A percentile compares a stretch with the other conserved stretches of the same genome.
These are phyloP conservation scores for Ceratobasidium sp. DNA, from an alignment of 1,284 basidiomycete species.

Conservation along the genomic window DNA sequence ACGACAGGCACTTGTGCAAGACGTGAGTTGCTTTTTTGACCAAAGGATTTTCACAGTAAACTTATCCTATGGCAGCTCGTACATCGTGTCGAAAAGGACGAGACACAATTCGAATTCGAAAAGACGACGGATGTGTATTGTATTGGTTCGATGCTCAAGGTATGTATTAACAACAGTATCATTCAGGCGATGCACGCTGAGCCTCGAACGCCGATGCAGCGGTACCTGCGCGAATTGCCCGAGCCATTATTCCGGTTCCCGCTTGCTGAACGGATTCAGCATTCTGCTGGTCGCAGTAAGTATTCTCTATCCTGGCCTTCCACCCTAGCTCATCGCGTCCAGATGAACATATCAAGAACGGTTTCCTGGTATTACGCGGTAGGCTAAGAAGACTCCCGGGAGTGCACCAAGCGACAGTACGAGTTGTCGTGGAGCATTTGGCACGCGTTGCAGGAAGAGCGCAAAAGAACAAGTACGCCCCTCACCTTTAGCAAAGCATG, in stretches of 20 bases:
- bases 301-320: background rate
- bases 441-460: constrained; percentile 76
- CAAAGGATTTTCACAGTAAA: constrained; percentile 35
- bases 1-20: constrained; percentile 85
- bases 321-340: constrained; percentile 46
- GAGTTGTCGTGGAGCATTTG: constrained; percentile 89
- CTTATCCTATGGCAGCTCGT: constrained; percentile 68
- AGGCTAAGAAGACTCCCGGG: constrained; percentile 87
- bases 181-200: background rate
- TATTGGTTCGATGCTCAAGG: constrained; percentile 93
- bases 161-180: constrained; percentile 55
- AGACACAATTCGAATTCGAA: constrained; percentile 85
- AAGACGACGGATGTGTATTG: constrained; percentile 82
- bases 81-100: constrained; percentile 91
- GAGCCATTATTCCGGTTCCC: constrained; percentile 50
- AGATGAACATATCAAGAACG: constrained; percentile 78
- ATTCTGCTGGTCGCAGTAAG: constrained; percentile 80
- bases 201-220: constrained; percentile 58
- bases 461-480: constrained; percentile 76
- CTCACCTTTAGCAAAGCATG: too few relatives aligned
- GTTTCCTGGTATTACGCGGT: constrained; percentile 78
- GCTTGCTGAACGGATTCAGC: constrained; percentile 53
- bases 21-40: constrained; percentile 62
- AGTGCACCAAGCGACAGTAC: constrained; percentile 91
- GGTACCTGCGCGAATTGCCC: constrained; percentile 86